Conservation (phyloP, 148 eudicot species). For the Spergularia bocconei region DNA sequence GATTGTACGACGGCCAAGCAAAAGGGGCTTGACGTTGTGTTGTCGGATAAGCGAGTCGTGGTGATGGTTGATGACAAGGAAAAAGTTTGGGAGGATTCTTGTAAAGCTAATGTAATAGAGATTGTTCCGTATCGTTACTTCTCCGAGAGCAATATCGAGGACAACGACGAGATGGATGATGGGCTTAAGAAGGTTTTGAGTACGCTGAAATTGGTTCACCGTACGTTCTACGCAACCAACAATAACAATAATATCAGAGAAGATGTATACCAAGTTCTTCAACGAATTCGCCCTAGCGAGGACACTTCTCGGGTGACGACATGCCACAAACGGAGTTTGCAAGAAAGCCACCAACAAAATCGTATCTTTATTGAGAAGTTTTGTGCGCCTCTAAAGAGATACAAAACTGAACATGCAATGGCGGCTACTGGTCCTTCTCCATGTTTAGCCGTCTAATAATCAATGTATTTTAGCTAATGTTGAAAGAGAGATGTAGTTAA, state of each 20-base stretch:
- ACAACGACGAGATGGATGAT: neutral
- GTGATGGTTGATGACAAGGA: conserved; percentile 16
- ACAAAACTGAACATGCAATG: too few relatives aligned
- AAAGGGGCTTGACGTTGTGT: conserved; percentile 10
- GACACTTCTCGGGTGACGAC: neutral
- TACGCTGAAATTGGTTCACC: neutral
- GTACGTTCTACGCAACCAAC: neutral
- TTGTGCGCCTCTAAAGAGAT: too few relatives aligned
- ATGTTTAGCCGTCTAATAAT: too few relatives aligned
- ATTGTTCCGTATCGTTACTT: neutral
- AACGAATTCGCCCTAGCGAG: neutral
- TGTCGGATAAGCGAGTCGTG: neutral
- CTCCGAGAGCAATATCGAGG: neutral
- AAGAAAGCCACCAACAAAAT: too few relatives aligned
- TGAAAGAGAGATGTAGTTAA: too few relatives aligned
- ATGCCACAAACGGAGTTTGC: too few relatives aligned
- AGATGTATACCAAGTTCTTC: neutral
- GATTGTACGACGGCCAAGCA: neutral
- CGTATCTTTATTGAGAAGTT: too few relatives aligned
- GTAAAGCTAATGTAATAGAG: neutral
- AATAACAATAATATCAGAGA: neutral
- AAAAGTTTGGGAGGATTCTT: neutral
- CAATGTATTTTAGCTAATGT: too few relatives aligned
- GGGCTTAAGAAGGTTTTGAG: neutral
- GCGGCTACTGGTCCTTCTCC: too few relatives aligned